Evolutionary conservation across 2,329 filamentous ascomycete species (phyloP).

Genomic region (Trichoderma atrobrunneum): DNA sequence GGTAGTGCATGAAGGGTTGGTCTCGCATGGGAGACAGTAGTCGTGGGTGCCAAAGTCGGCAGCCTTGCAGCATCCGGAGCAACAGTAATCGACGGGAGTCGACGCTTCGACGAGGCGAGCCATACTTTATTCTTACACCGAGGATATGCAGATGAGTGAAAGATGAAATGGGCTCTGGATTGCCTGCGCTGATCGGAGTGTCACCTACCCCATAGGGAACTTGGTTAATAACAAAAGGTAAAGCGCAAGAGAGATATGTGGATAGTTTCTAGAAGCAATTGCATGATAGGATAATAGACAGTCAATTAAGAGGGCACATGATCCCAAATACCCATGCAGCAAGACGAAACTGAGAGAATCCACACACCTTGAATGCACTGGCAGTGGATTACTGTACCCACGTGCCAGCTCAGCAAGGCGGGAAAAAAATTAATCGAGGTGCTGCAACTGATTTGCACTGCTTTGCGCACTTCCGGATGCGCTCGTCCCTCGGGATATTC

Average conservation of each 20-base stretch:
- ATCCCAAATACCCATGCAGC: conserved; percentile 9
- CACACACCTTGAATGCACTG: conserved; percentile 6
- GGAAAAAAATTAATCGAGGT: not conserved
- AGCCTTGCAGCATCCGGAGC: conserved; percentile 33
- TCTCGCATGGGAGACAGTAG: conserved; percentile 31
- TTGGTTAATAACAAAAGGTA: conserved; percentile 1
- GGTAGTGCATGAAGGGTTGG: conserved; percentile 26
- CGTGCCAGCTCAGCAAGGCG: conserved; percentile 6
- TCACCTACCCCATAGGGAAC: conserved; percentile 12
- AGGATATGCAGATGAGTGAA: not conserved
- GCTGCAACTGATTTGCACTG: not conserved
- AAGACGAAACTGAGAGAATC: not conserved
- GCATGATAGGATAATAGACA: not conserved
- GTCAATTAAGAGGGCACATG: conserved; percentile 6
- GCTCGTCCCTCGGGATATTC: not conserved
- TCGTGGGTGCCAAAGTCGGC: conserved; percentile 34
- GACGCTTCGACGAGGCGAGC: conserved; percentile 16
- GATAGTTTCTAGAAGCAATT: not conserved
- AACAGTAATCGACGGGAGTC: conserved; percentile 27
- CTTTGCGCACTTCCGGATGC: not conserved
- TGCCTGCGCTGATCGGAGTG: not conserved
- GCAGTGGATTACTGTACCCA: conserved; percentile 11
- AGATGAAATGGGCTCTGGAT: not conserved
- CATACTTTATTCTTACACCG: not conserved
- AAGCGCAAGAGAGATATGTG: not conserved